Evolutionary conservation across 2,329 filamentous ascomycete species (phyloP).

Genomic region (Dendrostoma leiphaemia): DNA sequence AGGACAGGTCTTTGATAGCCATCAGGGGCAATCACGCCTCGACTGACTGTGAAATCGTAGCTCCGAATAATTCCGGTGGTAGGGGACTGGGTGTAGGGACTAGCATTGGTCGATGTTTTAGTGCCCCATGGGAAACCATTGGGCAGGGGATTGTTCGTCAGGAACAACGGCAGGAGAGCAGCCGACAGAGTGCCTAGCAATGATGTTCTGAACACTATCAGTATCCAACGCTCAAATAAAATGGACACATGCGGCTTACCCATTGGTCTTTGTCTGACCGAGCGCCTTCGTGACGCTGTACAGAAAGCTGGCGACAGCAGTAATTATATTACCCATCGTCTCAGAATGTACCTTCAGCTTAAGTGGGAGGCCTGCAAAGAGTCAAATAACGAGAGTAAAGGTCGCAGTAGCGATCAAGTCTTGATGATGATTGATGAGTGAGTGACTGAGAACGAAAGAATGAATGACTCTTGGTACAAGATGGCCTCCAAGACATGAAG

Average conservation of each 20-base stretch:
- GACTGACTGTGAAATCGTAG: constrained; percentile 53
- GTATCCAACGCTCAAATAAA: neutral
- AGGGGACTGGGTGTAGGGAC: constrained; percentile 49
- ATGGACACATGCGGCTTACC: constrained; percentile 27
- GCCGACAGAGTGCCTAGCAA: constrained; percentile 38
- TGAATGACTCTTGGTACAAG: constrained; percentile 1
- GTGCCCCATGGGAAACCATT: constrained; percentile 53
- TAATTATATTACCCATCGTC: no score
- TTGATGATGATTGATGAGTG: constrained; percentile 8
- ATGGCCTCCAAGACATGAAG: neutral
- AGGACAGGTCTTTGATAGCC: constrained; percentile 54
- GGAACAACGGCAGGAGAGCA: constrained; percentile 39
- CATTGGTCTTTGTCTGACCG: constrained; percentile 36
- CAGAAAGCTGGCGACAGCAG: constrained; percentile 19
- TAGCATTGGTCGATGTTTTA: constrained; percentile 38
- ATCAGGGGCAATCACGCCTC: constrained; percentile 52
- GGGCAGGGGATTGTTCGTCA: constrained; percentile 47
- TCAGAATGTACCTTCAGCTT: no score
- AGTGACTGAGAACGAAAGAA: constrained; percentile 8
- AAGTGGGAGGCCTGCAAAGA: no score
- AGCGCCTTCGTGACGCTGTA: constrained; percentile 25
- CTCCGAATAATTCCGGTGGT: constrained; percentile 53
- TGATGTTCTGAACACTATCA: constrained; percentile 32
- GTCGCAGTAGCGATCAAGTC: no score
- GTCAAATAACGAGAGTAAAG: no score